phyloP scores from a whole-genome alignment of 306 rosid species.

The Clitoria ternatea region DNA sequence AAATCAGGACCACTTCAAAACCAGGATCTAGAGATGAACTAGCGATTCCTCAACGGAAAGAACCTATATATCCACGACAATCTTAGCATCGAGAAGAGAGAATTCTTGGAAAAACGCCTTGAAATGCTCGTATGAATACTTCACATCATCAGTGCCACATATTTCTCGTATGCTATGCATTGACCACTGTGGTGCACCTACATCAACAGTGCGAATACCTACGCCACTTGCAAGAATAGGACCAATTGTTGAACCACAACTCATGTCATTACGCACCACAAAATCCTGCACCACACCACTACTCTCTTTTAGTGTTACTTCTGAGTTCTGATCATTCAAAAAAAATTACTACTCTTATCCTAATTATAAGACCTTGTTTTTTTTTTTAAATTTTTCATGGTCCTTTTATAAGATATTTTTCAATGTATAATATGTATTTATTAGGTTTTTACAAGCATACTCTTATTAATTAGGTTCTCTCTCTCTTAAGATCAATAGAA shows the following conservation, averaged over 20 bases:
- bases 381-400: too few relatives aligned
- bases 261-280: slow-evolving; percentile 90
- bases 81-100: slow-evolving; percentile 54
- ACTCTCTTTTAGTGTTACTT: not conserved
- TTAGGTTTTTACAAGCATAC: too few relatives aligned
- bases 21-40: not conserved
- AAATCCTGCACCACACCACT: slow-evolving; percentile 62
- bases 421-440: too few relatives aligned
- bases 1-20: not conserved
- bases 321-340: not conserved
- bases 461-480: too few relatives aligned
- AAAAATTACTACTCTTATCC: too few relatives aligned
- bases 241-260: slow-evolving; percentile 94
- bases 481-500: too few relatives aligned
- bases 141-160: slow-evolving; percentile 83
- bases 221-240: slow-evolving; percentile 95
- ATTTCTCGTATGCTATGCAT: slow-evolving; percentile 98
- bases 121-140: slow-evolving; percentile 75
- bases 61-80: slow-evolving; percentile 55
- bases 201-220: slow-evolving; percentile 89
- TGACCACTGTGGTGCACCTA: slow-evolving; percentile 89
- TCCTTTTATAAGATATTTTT: too few relatives aligned
- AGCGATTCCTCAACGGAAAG: not conserved
- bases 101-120: slow-evolving; percentile 76
- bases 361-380: too few relatives aligned